phyloP scores from a whole-genome alignment of 352 stramenopile genomes.

The Pythium volutum region DNA sequence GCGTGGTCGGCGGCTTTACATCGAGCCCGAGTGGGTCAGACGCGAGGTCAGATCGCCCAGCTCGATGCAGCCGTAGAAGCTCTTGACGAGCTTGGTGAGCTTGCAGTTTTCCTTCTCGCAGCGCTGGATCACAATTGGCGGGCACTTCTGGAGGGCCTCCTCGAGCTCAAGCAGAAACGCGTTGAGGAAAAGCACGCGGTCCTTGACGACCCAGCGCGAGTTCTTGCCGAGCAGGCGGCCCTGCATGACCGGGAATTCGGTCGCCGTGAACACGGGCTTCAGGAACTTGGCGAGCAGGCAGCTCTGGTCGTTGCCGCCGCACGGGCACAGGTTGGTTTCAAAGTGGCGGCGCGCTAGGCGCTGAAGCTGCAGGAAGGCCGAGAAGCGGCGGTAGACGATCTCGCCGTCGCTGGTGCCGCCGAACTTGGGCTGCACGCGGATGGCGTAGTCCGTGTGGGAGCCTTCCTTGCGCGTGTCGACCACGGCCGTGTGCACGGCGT shows the following conservation, averaged over 20 bases:
- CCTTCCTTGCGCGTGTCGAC: slow-evolving; percentile 72
- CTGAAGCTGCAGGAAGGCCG: slow-evolving; percentile 81
- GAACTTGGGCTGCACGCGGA: slow-evolving; percentile 66
- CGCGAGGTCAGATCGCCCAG: slow-evolving; percentile 19
- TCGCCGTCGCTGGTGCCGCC: slow-evolving; percentile 55
- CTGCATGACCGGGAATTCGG: slow-evolving; percentile 77
- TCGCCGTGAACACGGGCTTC: slow-evolving; percentile 58
- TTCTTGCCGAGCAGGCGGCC: slow-evolving; percentile 77
- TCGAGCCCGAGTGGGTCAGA: slow-evolving; percentile 41
- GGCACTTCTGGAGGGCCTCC: slow-evolving; percentile 34
- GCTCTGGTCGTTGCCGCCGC: slow-evolving; percentile 52
- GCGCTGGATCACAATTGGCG: slow-evolving; percentile 30
- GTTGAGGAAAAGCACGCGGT: slow-evolving; percentile 40
- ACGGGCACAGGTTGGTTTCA: slow-evolving; percentile 51
- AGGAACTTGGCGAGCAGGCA: slow-evolving; percentile 71
- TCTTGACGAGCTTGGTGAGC: slow-evolving; percentile 29
- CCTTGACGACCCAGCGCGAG: slow-evolving; percentile 51
- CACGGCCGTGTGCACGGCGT: slow-evolving; percentile 52
- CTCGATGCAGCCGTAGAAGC: slow-evolving; percentile 51
- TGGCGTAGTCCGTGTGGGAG: slow-evolving; percentile 81
- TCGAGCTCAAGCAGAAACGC: slow-evolving; percentile 34
- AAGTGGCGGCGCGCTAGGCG: slow-evolving; percentile 65
- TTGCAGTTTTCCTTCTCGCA: slow-evolving; percentile 35
- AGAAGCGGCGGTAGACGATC: slow-evolving; percentile 84
- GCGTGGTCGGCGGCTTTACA: slow-evolving; percentile 27